phyloP scores from a whole-genome alignment of 441 rosid genomes.

The Erysimum pusillum region DNA sequence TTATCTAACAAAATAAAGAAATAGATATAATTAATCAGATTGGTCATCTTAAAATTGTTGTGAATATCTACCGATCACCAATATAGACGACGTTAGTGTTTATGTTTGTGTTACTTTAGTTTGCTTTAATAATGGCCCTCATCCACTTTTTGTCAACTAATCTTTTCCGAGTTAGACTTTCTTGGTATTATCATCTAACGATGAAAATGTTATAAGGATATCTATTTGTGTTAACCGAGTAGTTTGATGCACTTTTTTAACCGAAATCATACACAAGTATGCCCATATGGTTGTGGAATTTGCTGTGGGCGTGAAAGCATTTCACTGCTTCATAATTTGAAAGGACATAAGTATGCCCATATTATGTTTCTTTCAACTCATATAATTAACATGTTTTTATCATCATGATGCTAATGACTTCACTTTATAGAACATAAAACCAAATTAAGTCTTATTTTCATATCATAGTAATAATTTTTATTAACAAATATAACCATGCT shows the following conservation, averaged over 20 bases:
- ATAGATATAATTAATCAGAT: no score
- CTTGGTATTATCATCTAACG: background rate
- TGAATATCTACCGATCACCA: constrained; percentile 37
- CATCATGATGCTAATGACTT: constrained; percentile 24
- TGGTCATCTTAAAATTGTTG: constrained; percentile 3
- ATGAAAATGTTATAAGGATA: background rate
- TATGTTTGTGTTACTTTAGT: constrained; percentile 14
- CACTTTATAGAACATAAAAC: constrained; percentile 9
- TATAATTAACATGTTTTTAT: constrained; percentile 7
- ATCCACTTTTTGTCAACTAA: constrained; percentile 35
- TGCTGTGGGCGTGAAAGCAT: constrained; percentile 15
- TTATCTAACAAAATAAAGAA: no score
- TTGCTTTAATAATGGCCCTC: constrained; percentile 35
- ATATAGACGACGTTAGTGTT: constrained; percentile 28
- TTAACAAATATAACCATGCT: background rate
- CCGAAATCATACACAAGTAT: background rate
- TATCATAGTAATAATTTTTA: background rate
- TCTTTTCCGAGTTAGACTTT: constrained; percentile 23
- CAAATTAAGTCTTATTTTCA: background rate
- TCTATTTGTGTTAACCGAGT: background rate
- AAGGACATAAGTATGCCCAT: constrained; percentile 33
- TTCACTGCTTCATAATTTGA: constrained; percentile 13
- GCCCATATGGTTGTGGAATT: background rate
- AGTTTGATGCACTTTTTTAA: background rate
- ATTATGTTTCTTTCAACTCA: constrained; percentile 21